Evolutionary conservation across 345 rosid species (phyloP), one percentile per base, ranked within the genome.

Genomic region (Erodium maritimum): DNA sequence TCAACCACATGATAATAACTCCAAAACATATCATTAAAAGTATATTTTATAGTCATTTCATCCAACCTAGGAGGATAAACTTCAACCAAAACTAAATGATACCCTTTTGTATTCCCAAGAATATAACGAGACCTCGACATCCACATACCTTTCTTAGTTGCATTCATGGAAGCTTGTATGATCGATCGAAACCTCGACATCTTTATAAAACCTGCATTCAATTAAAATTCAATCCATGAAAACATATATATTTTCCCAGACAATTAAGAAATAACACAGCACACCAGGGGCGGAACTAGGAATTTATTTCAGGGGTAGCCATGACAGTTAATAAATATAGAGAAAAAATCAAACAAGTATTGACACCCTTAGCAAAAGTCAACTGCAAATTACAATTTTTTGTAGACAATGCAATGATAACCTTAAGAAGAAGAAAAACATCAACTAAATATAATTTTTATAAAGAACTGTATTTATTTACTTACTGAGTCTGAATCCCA

Each of bases 171-270:
- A 62, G 94, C 91, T 68, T 87, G 91, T 82, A 79, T 78, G 52
- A 86, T 19, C 21, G 77, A 77, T 56, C 90, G 82, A 70, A 91
- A 75, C 65, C 94, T 77, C 14, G 91, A 84, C 97, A 91, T 91
- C 23, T 61, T 56, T 58, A 23, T 60, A 56, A 19, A 19, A 29
- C 62, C 52, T 61, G 18, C 34, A 51, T 25, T 17, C 46, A 58
- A 61, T 53, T 20, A 42, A 34, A 42, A 42, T 42, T 42, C 48
- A 13, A 59, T 20, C 50, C 20, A 66, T 37, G 61, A 37, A 33
- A 37, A 33, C 50, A 56, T 29, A 34, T 25, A 9, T 29, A 13
- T 54, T 61, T 52, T 21, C 46, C 54, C n/a, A 34, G 14, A 34
- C 22, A 25, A 58, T 14, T 42, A 42, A 29, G 34, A 29, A 29